Conservation (phyloP, 768 basidiomycete species). For the Cystofilobasidium capitatum region DNA sequence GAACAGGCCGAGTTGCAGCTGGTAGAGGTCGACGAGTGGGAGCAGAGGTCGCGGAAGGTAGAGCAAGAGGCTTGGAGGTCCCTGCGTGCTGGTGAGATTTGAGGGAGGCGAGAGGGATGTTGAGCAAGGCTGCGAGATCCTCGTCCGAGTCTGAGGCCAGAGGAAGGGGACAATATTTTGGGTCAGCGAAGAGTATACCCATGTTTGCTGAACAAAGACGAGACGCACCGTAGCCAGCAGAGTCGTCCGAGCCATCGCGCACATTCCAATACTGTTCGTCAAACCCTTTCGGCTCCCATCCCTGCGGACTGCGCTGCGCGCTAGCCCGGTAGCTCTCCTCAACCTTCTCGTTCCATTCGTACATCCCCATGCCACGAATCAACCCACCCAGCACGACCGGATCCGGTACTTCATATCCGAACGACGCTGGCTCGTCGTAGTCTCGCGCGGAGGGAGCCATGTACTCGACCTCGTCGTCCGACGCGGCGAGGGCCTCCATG, state of each 20-base stretch:
- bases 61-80: background rate
- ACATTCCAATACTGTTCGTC: background rate
- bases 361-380: background rate
- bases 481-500: background rate
- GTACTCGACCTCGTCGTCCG: constrained; percentile 4
- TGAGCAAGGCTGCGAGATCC: background rate
- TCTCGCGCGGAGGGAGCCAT: background rate
- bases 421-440: background rate
- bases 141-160: background rate
- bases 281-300: background rate
- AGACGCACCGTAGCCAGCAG: background rate
- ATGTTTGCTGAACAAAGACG: background rate
- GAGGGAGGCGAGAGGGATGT: background rate
- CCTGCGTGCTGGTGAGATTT: background rate
- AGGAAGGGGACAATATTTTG: background rate
- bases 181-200: background rate
- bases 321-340: background rate
- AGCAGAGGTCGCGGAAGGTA: background rate
- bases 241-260: background rate
- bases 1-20: too few species aligned
- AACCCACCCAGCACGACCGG: background rate
- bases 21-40: too few species aligned
- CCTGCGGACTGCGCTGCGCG: background rate
- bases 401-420: background rate
- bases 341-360: background rate